phyloP scores from a whole-genome alignment of 192 early-diverging fungal genomes.

The Backusella tarrabulga region DNA sequence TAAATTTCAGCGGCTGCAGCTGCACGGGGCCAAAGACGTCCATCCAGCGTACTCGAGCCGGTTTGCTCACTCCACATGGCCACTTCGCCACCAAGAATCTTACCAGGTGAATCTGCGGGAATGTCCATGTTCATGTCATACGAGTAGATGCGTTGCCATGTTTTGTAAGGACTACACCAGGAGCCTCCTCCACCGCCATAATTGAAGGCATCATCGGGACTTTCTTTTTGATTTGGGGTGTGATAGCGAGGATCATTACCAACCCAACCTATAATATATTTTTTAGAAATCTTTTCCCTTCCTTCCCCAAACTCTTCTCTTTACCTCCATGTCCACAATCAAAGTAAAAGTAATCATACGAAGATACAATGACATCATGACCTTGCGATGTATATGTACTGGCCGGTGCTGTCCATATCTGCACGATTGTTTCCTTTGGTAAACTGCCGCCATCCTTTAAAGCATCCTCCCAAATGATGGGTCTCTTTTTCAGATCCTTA shows the following conservation, averaged over 20 bases:
- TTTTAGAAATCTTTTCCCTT: not conserved
- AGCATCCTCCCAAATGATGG: constrained; percentile 82
- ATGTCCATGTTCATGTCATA: constrained; percentile 62
- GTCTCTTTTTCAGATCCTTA: constrained; percentile 29
- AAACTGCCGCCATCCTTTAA: constrained; percentile 41
- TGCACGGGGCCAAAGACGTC: constrained; percentile 68
- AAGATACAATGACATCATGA: constrained; percentile 62
- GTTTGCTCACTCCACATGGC: constrained; percentile 72
- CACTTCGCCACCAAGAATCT: constrained; percentile 69
- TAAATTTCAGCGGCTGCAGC: constrained; percentile 64
- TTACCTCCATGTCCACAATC: constrained; percentile 68
- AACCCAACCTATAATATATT: constrained; percentile 46
- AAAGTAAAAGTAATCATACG: constrained; percentile 64
- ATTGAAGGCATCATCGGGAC: constrained; percentile 28
- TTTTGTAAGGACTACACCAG: constrained; percentile 78
- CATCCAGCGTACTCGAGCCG: constrained; percentile 54
- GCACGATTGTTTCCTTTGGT: constrained; percentile 59
- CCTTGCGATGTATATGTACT: constrained; percentile 57
- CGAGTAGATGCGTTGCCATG: constrained; percentile 70
- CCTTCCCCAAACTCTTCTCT: not conserved
- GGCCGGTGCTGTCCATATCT: constrained; percentile 63
- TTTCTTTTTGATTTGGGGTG: constrained; percentile 31
- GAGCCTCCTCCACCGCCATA: constrained; percentile 50
- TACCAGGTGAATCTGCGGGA: constrained; percentile 36
- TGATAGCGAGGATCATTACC: constrained; percentile 57